Percentiles rank a stretch among this genome's conserved stretches.
These are phyloP conservation scores for Diaporthe ilicicola DNA, from an alignment of 2,329 filamentous ascomycete species.

Conservation along the genomic window DNA sequence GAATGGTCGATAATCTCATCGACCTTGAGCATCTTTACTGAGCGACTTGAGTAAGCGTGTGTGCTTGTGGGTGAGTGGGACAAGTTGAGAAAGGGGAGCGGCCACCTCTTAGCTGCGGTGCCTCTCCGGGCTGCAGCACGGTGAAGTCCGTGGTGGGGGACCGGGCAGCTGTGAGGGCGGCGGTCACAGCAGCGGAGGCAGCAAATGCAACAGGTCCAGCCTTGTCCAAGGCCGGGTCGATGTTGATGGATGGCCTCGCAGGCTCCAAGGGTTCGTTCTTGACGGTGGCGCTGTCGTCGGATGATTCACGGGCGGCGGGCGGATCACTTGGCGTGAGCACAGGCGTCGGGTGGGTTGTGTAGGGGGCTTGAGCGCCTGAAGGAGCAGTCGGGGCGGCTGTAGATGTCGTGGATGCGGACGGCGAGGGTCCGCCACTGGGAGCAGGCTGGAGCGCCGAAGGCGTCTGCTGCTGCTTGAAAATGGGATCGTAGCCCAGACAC, in stretches of 20 bases:
- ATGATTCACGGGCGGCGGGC: slow-evolving; percentile 20
- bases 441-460: slow-evolving; percentile 78
- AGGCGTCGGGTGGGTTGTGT: slow-evolving; percentile 38
- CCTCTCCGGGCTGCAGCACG: slow-evolving; percentile 44
- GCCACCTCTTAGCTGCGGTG: slow-evolving; percentile 60
- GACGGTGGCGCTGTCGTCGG: slow-evolving; percentile 31
- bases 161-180: slow-evolving; percentile 11
- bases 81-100: slow-evolving; percentile 48
- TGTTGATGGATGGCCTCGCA: slow-evolving; percentile 46
- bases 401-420: slow-evolving; percentile 49
- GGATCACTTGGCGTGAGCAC: slow-evolving; percentile 32
- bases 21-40: slow-evolving; percentile 74
- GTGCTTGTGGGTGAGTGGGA: slow-evolving; percentile 28
- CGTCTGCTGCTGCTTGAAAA: slow-evolving; percentile 79
- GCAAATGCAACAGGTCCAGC: slow-evolving; percentile 17
- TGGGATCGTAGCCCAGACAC: slow-evolving; percentile 85
- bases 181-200: neutral
- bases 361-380: slow-evolving; percentile 47
- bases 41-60: slow-evolving; percentile 52
- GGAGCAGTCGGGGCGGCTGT: slow-evolving; percentile 42
- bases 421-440: slow-evolving; percentile 53
- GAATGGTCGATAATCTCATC: slow-evolving; percentile 71
- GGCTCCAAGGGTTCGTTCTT: slow-evolving; percentile 46
- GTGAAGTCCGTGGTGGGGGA: slow-evolving; percentile 9
- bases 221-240: slow-evolving; percentile 42